These are phyloP conservation scores for Cyberlindnera meyerae DNA, from an alignment of 805 yeast genomes.

Conservation along the genomic window DNA sequence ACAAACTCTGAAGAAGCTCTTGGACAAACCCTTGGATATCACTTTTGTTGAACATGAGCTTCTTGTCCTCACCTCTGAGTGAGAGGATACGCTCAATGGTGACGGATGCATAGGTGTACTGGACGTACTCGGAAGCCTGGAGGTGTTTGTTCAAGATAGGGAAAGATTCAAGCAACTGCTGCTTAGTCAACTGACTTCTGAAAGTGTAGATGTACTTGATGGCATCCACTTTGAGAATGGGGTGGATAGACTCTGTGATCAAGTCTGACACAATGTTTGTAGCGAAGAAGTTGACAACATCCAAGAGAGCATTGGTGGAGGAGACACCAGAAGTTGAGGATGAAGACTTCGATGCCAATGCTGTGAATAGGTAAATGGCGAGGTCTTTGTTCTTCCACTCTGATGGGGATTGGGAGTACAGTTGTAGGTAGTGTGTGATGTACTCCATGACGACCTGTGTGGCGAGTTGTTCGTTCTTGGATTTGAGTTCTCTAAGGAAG, in stretches of 20 bases:
- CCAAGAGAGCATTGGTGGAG: slow-evolving; percentile 76
- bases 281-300: slow-evolving; percentile 81
- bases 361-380: slow-evolving; percentile 78
- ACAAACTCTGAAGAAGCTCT: slow-evolving; percentile 59
- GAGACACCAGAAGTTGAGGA: slow-evolving; percentile 85
- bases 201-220: slow-evolving; percentile 85
- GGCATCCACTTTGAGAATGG: slow-evolving; percentile 86
- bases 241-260: slow-evolving; percentile 51
- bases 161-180: slow-evolving; percentile 71
- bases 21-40: slow-evolving; percentile 66
- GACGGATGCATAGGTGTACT: slow-evolving; percentile 89
- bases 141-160: slow-evolving; percentile 75
- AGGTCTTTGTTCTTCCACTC: slow-evolving; percentile 87
- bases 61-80: slow-evolving; percentile 54
- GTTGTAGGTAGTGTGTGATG: slow-evolving; percentile 59
- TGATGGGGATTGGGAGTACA: slow-evolving; percentile 37
- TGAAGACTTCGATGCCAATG: slow-evolving; percentile 88
- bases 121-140: slow-evolving; percentile 63
- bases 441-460: slow-evolving; percentile 73
- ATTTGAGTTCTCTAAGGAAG: slow-evolving; percentile 80
- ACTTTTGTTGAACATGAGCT: slow-evolving; percentile 59
- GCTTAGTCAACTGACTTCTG: slow-evolving; percentile 88
- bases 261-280: slow-evolving; percentile 80
- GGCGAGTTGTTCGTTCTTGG: slow-evolving; percentile 65
- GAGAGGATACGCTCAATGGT: slow-evolving; percentile 86